These are phyloP conservation scores for Pterocarpus santalinus DNA, from an alignment of 306 rosid genomes.

Conservation along the genomic window DNA sequence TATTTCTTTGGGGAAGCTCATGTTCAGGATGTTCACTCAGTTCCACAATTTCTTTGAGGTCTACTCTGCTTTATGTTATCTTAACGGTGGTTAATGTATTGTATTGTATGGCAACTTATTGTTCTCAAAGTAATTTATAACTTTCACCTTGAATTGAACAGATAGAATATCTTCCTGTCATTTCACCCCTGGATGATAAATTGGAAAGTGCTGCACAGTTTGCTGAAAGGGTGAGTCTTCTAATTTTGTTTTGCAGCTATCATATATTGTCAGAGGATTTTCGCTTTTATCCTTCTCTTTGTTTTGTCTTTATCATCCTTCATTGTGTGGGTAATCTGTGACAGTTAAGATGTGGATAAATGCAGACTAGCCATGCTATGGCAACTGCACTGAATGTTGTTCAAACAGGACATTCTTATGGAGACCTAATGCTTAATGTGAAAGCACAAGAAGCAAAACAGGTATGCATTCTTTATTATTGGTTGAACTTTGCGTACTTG, in stretches of 20 bases:
- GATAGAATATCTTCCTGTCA: slow-evolving; percentile 96
- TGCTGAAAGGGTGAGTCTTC: slow-evolving; percentile 77
- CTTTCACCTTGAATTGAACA: slow-evolving; percentile 55
- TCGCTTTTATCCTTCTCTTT: slow-evolving; percentile 28
- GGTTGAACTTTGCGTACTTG: slow-evolving; percentile 28
- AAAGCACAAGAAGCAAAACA: slow-evolving; percentile 76
- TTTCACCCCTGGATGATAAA: slow-evolving; percentile 69
- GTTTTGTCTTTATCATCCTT: slow-evolving; percentile 3
- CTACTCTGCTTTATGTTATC: slow-evolving; percentile 42
- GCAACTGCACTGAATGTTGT: slow-evolving; percentile 82
- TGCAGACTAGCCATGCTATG: slow-evolving; percentile 83
- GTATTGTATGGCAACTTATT: slow-evolving; percentile 20
- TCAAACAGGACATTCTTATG: slow-evolving; percentile 89
- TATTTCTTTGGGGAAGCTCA: slow-evolving; percentile 80
- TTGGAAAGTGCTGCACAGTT: slow-evolving; percentile 73
- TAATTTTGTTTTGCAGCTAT: slow-evolving; percentile 30
- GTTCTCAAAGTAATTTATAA: slow-evolving; percentile 34
- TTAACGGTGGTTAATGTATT: slow-evolving; percentile 6
- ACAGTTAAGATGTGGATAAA: slow-evolving; percentile 31
- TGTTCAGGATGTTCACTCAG: slow-evolving; percentile 96
- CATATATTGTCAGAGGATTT: slow-evolving; percentile 8
- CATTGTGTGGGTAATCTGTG: not conserved
- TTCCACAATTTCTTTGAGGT: slow-evolving; percentile 98
- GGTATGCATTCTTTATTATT: slow-evolving; percentile 58
- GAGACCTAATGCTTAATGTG: slow-evolving; percentile 79